phyloP scores from a whole-genome alignment of 306 rosid species.

The Benincasa hispida region DNA sequence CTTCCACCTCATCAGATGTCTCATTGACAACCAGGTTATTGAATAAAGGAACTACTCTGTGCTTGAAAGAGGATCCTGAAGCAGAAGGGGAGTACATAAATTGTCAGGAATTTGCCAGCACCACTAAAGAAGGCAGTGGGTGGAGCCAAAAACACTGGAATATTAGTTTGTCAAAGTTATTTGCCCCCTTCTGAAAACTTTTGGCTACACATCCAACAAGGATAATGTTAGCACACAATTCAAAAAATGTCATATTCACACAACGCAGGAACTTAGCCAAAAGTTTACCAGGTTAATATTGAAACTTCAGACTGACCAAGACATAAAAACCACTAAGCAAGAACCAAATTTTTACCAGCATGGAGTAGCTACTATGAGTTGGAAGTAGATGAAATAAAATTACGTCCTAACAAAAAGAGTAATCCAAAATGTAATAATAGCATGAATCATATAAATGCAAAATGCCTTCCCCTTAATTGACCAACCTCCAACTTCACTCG shows the following conservation, averaged over 20 bases:
- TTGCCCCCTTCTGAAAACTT: neutral
- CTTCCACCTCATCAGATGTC: conserved; percentile 48
- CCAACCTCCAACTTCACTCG: conserved; percentile 34
- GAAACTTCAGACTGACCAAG: no score
- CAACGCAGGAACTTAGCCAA: neutral
- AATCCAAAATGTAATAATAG: neutral
- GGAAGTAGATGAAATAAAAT: no score
- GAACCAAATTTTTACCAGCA: no score
- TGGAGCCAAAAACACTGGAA: neutral
- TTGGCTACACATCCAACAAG: neutral
- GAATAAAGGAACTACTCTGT: conserved; percentile 37
- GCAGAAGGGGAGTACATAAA: conserved; percentile 9
- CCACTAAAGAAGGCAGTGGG: neutral
- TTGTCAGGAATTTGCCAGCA: neutral
- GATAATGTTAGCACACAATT: neutral
- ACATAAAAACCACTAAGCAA: no score
- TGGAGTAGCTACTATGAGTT: no score
- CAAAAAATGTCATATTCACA: neutral
- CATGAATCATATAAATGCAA: neutral
- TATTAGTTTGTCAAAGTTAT: neutral
- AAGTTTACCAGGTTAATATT: neutral
- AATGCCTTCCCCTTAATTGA: neutral
- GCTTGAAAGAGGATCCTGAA: conserved; percentile 29
- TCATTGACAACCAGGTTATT: conserved; percentile 65
- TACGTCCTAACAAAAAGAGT: neutral